These are phyloP conservation scores for Lasiodiplodia citricola DNA, from an alignment of 2,329 filamentous ascomycete genomes.

Conservation along the genomic window DNA sequence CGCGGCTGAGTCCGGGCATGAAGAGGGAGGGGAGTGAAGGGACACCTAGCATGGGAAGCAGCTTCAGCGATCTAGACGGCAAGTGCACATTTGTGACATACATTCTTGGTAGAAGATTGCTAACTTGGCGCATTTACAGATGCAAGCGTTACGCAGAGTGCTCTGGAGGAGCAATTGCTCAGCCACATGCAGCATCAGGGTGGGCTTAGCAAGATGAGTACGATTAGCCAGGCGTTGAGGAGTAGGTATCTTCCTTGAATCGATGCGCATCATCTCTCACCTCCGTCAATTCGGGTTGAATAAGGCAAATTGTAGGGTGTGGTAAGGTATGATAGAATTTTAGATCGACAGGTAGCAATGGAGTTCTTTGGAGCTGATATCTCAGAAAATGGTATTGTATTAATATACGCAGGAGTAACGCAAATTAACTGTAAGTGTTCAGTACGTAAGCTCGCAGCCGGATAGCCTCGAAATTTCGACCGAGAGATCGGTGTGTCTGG, in stretches of 20 bases:
- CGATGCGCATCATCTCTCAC: not conserved
- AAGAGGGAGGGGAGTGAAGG: conserved; percentile 70
- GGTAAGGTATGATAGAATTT: not conserved
- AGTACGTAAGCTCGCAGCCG: not conserved
- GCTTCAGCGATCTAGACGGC: conserved; percentile 85
- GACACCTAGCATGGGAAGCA: conserved; percentile 81
- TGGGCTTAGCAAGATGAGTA: conserved; percentile 65
- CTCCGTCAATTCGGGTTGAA: not conserved
- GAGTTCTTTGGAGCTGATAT: not conserved
- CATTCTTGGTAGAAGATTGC: not conserved
- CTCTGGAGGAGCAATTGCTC: conserved; percentile 76
- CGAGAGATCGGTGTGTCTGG: too few species aligned
- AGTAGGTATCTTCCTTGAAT: conserved; percentile 59
- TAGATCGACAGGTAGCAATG: not conserved
- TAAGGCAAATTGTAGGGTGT: not conserved
- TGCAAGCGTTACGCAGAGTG: conserved; percentile 79
- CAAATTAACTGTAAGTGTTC: not conserved
- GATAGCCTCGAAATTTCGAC: not conserved
- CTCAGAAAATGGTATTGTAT: not conserved
- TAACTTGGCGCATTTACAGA: conserved; percentile 54
- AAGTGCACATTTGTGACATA: conserved; percentile 29
- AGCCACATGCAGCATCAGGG: conserved; percentile 68
- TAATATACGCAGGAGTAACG: not conserved
- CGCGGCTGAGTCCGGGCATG: conserved; percentile 58
- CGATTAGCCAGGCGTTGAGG: conserved; percentile 66